Base-by-base conservation (phyloP, 805 yeast genomes). In the Ogataea degrootiae region DNA sequence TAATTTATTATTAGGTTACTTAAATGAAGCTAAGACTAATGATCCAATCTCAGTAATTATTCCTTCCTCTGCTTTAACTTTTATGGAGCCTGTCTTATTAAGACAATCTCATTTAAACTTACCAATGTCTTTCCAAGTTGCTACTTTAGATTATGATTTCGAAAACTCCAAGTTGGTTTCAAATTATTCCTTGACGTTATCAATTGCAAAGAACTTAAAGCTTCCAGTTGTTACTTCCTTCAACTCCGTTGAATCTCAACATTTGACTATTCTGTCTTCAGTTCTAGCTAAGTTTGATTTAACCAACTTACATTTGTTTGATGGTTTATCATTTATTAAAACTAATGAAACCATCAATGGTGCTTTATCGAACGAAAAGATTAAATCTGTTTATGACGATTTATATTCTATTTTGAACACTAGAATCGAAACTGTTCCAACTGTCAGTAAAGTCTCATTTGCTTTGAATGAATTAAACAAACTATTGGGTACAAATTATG, bases 271-370 rank as follows among this genome's bases (percentile, higher is more conserved):
- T 37, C 72, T 88, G 56, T 75, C 89, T 42, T 71, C 82, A 39
- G 84, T 77, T 44, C 69, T 84, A 54, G 83, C 91, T 19, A 69
- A 80, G 57, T 80, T 90, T 16, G 72, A 77, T 33, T 57, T 71
- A 39, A 86, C 96, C 3, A 75, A 84, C 14, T 63, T 89, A 47
- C 83, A 87, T 65, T 72, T 88, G 52, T 88, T 84, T 62, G 97
- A 91, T 65, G 97, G 97, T 34, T 73, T 86, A 14, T 75, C 81
- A 44, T 82, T 79, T 48, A 62, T 78, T 49, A 79, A 77, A 52
- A 74, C 77, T 45, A 73, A 67, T 63, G 69, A 76, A 54, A 75
- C 72, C 48, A 70, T 73, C 52, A 58, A 69, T n/a, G 66, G 72
- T 46, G 72, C 74, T 45, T 60, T 74, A 47, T 63, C 77, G 7